Evolutionary conservation across 2,329 filamentous ascomycete genomes (phyloP).

Genomic region (Colletotrichum cuscutae): DNA sequence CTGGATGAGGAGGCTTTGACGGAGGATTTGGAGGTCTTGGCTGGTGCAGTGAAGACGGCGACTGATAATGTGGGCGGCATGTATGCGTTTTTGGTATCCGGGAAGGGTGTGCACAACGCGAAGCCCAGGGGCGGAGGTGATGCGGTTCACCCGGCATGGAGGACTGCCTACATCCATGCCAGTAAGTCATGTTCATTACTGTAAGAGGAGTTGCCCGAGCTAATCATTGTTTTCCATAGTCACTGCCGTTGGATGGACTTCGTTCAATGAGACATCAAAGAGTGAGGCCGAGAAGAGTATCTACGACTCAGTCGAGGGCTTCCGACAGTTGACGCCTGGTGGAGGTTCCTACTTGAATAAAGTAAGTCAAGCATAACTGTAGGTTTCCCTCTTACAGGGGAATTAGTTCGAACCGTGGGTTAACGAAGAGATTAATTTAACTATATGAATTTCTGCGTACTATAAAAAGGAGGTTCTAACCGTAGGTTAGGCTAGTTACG

Average conservation of each 20-base stretch:
- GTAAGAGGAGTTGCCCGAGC: fast-evolving
- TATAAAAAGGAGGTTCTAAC: too few relatives aligned
- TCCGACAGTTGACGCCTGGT: conserved; percentile 40
- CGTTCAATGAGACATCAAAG: conserved; percentile 46
- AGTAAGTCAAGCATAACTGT: conserved; percentile 28
- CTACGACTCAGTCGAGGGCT: conserved; percentile 42
- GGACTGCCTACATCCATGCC: conserved; percentile 48
- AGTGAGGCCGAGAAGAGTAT: conserved; percentile 40
- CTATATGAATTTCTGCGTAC: too few relatives aligned
- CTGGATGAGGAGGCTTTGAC: conserved; percentile 51
- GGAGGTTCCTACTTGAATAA: conserved; percentile 34
- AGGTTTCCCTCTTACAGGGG: too few relatives aligned
- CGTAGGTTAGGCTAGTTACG: too few relatives aligned
- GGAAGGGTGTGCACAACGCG: conserved; percentile 56
- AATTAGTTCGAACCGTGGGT: too few relatives aligned
- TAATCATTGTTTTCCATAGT: conserved; percentile 39
- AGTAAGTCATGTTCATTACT: conserved; percentile 43
- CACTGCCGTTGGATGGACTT: conserved; percentile 39
- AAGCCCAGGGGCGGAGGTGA: conserved; percentile 57
- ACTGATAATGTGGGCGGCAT: conserved; percentile 41
- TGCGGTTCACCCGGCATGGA: conserved; percentile 60
- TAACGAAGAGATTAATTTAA: too few relatives aligned
- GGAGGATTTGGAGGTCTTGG: conserved; percentile 45
- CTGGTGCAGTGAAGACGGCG: conserved; percentile 49
- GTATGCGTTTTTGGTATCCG: conserved; percentile 53